phyloP scores from a whole-genome alignment of 495 filamentous ascomycete species.

The Penicilliopsis zonata region DNA sequence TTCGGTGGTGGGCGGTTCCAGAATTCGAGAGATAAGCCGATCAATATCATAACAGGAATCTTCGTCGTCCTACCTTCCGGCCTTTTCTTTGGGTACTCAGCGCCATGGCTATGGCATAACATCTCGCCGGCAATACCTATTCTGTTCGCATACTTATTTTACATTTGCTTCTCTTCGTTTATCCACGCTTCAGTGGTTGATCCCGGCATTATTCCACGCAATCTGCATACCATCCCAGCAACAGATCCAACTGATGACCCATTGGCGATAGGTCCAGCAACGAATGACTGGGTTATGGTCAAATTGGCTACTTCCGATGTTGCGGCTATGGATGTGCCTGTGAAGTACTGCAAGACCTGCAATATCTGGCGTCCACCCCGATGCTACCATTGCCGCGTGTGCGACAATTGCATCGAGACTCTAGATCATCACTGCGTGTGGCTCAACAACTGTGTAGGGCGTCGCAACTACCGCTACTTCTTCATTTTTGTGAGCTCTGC shows the following conservation, averaged over 20 bases:
- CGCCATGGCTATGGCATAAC: constrained; percentile 81
- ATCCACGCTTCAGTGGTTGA: constrained; percentile 83
- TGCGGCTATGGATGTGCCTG: constrained; percentile 90
- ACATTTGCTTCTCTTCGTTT: constrained; percentile 84
- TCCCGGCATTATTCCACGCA: constrained; percentile 82
- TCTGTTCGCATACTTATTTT: constrained; percentile 80
- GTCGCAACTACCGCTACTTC: constrained; percentile 97
- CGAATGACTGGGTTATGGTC: constrained; percentile 83
- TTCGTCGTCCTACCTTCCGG: constrained; percentile 62
- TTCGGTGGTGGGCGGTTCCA: constrained; percentile 75
- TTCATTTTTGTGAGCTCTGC: constrained; percentile 73
- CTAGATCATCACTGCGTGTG: constrained; percentile 98
- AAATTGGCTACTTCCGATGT: constrained; percentile 59
- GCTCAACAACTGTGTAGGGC: constrained; percentile 97
- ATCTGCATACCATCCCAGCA: constrained; percentile 55
- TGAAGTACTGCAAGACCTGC: constrained; percentile 95
- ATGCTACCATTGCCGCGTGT: constrained; percentile 90
- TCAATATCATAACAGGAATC: constrained; percentile 79
- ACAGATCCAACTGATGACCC: constrained; percentile 56
- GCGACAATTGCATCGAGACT: constrained; percentile 94
- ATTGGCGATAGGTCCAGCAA: constrained; percentile 65
- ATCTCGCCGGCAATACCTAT: constrained; percentile 88
- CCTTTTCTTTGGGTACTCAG: constrained; percentile 81
- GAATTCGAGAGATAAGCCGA: constrained; percentile 78
- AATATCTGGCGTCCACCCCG: constrained; percentile 93